Evolutionary conservation across 495 filamentous ascomycete genomes (phyloP).

Genomic region (Lepraria neglecta): DNA sequence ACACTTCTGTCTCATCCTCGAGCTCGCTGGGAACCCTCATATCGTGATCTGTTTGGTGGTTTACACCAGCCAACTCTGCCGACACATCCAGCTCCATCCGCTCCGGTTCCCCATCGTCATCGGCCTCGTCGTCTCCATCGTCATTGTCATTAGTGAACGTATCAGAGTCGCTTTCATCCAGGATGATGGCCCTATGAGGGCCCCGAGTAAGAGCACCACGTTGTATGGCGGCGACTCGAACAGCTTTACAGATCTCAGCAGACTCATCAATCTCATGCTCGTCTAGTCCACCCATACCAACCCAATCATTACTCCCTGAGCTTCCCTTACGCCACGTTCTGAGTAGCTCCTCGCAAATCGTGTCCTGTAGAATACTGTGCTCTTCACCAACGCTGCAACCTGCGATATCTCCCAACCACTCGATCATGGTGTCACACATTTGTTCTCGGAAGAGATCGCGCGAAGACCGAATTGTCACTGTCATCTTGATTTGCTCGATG

Average conservation of each 20-base stretch:
- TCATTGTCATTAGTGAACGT: conserved; percentile 45
- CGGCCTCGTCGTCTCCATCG: conserved; percentile 41
- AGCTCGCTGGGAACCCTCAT: conserved; percentile 42
- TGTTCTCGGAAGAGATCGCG: conserved; percentile 94
- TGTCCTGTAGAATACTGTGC: conserved; percentile 66
- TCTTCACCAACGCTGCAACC: conserved; percentile 82
- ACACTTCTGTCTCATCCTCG: conserved; percentile 58
- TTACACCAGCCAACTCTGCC: conserved; percentile 30
- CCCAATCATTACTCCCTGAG: conserved; percentile 69
- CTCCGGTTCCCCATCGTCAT: conserved; percentile 47
- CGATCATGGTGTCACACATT: conserved; percentile 96
- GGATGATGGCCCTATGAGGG: conserved; percentile 24
- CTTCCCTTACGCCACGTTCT: conserved; percentile 82
- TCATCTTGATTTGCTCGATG: conserved; percentile 93
- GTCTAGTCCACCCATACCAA: conserved; percentile 82
- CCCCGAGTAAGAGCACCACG: conserved; percentile 13
- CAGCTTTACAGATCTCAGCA: conserved; percentile 5
- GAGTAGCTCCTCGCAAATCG: conserved; percentile 86
- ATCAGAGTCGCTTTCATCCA: conserved; percentile 47
- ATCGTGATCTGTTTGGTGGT: conserved; percentile 47
- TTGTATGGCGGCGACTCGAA: conserved; percentile 1
- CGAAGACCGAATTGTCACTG: conserved; percentile 86
- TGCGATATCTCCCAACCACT: conserved; percentile 90
- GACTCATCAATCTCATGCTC: conserved; percentile 63
- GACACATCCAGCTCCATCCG: conserved; percentile 38